phyloP scores from a whole-genome alignment of 139 green algal genomes.

The Closterium sp. region DNA sequence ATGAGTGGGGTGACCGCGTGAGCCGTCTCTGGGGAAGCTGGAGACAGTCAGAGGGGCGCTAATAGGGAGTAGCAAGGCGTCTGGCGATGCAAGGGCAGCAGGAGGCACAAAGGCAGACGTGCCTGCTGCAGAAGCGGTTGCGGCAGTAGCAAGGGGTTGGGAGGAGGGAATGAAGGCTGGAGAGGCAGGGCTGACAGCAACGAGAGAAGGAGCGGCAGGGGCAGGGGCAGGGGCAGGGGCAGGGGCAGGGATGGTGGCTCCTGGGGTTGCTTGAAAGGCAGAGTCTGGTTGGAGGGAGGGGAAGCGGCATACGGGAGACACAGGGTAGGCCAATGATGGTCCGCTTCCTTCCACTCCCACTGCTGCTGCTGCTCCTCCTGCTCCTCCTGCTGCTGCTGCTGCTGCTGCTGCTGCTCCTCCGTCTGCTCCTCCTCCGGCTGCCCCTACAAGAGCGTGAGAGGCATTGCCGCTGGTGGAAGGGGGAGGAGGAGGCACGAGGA shows the following conservation, averaged over 20 bases:
- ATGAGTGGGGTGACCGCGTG: not conserved
- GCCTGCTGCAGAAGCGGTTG: no score
- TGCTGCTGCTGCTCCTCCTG: not conserved
- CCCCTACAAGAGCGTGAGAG: not conserved
- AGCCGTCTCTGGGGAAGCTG: not conserved
- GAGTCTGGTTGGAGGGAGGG: not conserved
- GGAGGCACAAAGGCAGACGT: no score
- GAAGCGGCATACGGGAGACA: not conserved
- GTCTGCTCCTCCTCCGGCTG: not conserved
- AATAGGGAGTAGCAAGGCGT: not conserved
- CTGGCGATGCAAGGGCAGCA: not conserved
- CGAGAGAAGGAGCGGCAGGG: not conserved
- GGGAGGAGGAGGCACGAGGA: not conserved
- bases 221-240: no score
- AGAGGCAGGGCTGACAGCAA: not conserved
- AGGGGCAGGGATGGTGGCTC: no score
- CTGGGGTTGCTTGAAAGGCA: not conserved
- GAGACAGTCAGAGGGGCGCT: not conserved
- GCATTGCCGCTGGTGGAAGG: not conserved
- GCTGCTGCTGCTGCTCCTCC: not conserved
- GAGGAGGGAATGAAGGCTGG: no score
- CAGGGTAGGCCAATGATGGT: not conserved
- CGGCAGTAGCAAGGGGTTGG: no score
- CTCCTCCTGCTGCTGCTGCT: no score
- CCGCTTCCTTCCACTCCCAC: not conserved